phyloP scores from a whole-genome alignment of 2,329 filamentous ascomycete genomes.

The Xylaria sp. region DNA sequence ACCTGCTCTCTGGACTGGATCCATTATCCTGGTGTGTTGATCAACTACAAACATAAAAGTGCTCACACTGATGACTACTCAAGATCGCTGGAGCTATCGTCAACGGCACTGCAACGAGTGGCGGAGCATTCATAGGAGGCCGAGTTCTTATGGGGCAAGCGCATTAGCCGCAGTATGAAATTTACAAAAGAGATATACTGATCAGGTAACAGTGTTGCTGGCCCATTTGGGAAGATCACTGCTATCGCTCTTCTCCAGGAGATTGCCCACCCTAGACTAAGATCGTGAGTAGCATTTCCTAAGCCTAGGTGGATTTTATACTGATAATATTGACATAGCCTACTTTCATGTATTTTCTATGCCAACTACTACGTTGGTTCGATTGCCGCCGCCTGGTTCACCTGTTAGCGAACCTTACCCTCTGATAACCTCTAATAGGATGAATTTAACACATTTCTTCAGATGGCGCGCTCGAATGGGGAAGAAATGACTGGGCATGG shows the following conservation, averaged over 20 bases:
- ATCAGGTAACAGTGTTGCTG: neutral
- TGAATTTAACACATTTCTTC: neutral
- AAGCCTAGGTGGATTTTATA: neutral
- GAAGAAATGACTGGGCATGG: neutral
- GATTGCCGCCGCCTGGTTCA: neutral
- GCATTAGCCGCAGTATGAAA: neutral
- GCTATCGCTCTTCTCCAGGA: neutral
- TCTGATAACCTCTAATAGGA: neutral
- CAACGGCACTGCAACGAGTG: neutral
- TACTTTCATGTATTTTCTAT: neutral
- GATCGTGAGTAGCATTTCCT: neutral
- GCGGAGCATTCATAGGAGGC: neutral
- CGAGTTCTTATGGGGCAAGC: neutral
- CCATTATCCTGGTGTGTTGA: neutral
- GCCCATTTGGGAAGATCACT: neutral
- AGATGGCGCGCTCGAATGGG: neutral
- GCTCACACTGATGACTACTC: neutral
- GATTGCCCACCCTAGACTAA: neutral
- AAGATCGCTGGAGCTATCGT: neutral
- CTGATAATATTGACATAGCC: neutral
- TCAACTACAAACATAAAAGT: neutral
- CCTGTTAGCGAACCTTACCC: neutral
- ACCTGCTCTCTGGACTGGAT: neutral
- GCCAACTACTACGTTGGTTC: neutral
- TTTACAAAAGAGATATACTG: neutral